A percentile compares a stretch with the other conserved stretches of the same genome.
Conservation (phyloP, 1,284 basidiomycete species). For the Rhodotorula sp. region DNA sequence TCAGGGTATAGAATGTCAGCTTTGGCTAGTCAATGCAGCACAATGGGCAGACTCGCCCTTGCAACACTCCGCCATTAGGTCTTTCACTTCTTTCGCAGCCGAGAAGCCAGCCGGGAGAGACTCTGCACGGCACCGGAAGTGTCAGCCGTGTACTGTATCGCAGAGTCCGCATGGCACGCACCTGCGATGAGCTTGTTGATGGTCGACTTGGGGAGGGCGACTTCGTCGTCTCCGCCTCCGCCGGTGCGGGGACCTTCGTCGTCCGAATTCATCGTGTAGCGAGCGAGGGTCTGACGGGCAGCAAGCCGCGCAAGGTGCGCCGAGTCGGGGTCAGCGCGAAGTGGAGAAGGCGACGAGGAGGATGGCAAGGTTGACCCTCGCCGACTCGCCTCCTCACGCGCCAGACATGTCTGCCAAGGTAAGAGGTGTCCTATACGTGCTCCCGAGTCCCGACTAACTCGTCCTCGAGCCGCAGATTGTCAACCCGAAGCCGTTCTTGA, state of each 20-base stretch:
- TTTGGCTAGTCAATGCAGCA: background rate
- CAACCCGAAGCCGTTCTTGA: slow-evolving; percentile 98
- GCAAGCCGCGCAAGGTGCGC: background rate
- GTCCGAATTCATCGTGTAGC: slow-evolving; percentile 59
- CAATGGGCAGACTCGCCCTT: slow-evolving; percentile 66
- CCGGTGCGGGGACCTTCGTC: slow-evolving; percentile 55
- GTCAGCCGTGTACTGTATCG: background rate
- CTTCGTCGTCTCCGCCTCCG: slow-evolving; percentile 77
- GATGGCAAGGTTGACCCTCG: background rate
- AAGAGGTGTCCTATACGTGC: background rate
- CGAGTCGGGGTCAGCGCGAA: background rate
- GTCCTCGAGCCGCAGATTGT: slow-evolving; percentile 63
- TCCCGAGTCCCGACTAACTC: background rate
- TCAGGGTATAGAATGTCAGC: background rate
- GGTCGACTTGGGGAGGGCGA: slow-evolving; percentile 93
- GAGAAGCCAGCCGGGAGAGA: slow-evolving; percentile 83
- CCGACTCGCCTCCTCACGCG: background rate
- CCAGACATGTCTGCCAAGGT: slow-evolving; percentile 32
- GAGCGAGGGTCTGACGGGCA: background rate
- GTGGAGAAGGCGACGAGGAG: background rate
- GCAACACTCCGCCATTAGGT: slow-evolving; percentile 96
- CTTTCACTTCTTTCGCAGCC: slow-evolving; percentile 92
- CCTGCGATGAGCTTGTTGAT: slow-evolving; percentile 96
- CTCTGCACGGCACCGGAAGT: slow-evolving; percentile 58
- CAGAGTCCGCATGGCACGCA: slow-evolving; percentile 46